Percentiles rank a stretch among this genome's conserved stretches.
Evolutionary conservation across 768 basidiomycete species (phyloP).

Genomic region (Lentinus brumalis): DNA sequence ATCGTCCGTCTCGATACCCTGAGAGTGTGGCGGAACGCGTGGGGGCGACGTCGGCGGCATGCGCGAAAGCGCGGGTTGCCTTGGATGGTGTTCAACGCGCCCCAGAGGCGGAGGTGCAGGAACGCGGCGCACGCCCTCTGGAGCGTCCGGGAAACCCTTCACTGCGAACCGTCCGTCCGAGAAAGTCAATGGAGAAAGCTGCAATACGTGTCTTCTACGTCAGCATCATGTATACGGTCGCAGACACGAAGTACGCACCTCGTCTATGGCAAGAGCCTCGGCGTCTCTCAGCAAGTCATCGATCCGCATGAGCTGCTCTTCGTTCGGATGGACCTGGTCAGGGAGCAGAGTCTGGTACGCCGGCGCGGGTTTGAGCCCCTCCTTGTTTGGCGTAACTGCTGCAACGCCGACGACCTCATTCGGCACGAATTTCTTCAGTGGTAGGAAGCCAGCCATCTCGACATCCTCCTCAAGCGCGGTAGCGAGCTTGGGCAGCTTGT

Average conservation of each 20-base stretch:
- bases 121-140: background rate
- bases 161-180: constrained; percentile 19
- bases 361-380: background rate
- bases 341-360: constrained; percentile 10
- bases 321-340: constrained; percentile 80
- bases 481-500: constrained; percentile 56
- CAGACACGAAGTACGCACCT: constrained; percentile 44
- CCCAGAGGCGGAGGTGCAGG: background rate
- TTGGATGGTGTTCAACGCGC: background rate
- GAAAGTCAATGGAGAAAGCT: constrained; percentile 29
- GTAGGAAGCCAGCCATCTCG: constrained; percentile 86
- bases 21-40: constrained; percentile 25
- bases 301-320: constrained; percentile 93
- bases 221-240: background rate
- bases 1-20: constrained; percentile 38
- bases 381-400: constrained; percentile 7
- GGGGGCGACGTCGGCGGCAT: constrained; percentile 23
- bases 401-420: constrained; percentile 30
- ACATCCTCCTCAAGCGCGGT: constrained; percentile 85
- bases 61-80: background rate
- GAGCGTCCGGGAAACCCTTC: background rate
- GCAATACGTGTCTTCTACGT: constrained; percentile 2
- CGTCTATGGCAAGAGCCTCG: constrained; percentile 52
- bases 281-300: constrained; percentile 81
- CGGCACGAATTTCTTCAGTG: constrained; percentile 65